A percentile compares a stretch with the other conserved stretches of the same genome.
Evolutionary conservation across 139 green algal genomes (phyloP).

Genomic region (Asterochloris sp.): DNA sequence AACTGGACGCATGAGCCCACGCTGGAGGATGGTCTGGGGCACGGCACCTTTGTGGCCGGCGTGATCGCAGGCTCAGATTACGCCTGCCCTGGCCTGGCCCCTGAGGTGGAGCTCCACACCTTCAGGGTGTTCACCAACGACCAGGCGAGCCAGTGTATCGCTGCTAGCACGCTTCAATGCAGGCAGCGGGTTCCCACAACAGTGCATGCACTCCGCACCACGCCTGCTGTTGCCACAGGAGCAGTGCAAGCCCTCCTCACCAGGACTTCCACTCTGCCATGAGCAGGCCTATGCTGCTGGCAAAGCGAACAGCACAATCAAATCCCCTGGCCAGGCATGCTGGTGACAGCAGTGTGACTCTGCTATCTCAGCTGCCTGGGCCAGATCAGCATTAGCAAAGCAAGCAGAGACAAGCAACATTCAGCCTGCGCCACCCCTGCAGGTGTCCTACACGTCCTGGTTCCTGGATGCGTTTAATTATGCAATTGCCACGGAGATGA

Average conservation of each 20-base stretch:
- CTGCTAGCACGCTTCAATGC: not conserved
- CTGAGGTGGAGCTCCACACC: conserved; percentile 90
- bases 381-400: no score
- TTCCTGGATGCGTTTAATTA: conserved; percentile 99
- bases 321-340: not conserved
- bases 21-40: conserved; percentile 90
- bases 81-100: conserved; percentile 87
- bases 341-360: not conserved
- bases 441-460: conserved; percentile 98
- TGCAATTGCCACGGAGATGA: conserved; percentile 80
- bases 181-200: not conserved
- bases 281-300: not conserved
- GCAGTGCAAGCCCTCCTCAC: not conserved
- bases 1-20: conserved; percentile 98
- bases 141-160: conserved; percentile 45
- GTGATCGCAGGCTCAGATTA: conserved; percentile 79
- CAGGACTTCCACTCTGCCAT: not conserved
- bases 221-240: no score
- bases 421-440: not conserved
- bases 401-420: not conserved
- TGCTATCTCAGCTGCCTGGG: no score
- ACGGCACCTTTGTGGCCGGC: conserved; percentile 97
- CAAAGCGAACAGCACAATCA: not conserved
- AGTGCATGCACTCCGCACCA: not conserved
- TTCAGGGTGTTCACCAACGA: conserved; percentile 95